A percentile compares a stretch with the other conserved stretches of the same genome.
Conservation (phyloP, 2,329 filamentous ascomycete genomes). For the Claviceps sp. region DNA sequence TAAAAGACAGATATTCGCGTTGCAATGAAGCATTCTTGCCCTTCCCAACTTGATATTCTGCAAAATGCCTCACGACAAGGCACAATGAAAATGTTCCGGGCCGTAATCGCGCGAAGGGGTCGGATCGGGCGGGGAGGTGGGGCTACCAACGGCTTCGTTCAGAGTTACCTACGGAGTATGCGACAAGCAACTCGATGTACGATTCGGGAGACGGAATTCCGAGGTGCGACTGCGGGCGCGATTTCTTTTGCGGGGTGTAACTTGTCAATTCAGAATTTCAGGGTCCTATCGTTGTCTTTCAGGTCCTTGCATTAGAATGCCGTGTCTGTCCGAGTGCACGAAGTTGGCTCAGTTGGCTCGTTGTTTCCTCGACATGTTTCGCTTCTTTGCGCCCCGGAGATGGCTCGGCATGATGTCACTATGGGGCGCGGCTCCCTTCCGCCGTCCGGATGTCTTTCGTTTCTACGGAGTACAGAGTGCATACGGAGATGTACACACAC, state of each 20-base stretch:
- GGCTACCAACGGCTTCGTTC: neutral
- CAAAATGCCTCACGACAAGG: neutral
- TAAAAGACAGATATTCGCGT: no score
- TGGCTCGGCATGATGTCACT: constrained; percentile 1
- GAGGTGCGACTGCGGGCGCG: no score
- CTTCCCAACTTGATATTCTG: neutral
- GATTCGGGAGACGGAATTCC: no score
- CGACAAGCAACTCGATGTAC: no score
- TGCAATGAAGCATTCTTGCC: neutral
- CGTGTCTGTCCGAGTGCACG: no score
- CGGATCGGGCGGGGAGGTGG: neutral
- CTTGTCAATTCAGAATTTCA: no score
- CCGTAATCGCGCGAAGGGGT: neutral
- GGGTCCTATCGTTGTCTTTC: no score
- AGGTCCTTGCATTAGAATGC: no score
- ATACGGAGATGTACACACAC: neutral
- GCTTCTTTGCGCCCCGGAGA: neutral
- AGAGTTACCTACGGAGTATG: neutral
- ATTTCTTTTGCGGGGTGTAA: no score
- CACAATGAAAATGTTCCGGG: neutral
- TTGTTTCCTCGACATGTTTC: neutral
- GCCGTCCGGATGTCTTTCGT: neutral
- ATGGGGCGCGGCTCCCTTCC: neutral
- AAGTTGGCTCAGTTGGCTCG: neutral
- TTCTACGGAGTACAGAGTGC: neutral